Evolutionary conservation across 202 grass and related monocot species (phyloP), one percentile per base, ranked within the genome.

Genomic region (Eragrostis tef): DNA sequence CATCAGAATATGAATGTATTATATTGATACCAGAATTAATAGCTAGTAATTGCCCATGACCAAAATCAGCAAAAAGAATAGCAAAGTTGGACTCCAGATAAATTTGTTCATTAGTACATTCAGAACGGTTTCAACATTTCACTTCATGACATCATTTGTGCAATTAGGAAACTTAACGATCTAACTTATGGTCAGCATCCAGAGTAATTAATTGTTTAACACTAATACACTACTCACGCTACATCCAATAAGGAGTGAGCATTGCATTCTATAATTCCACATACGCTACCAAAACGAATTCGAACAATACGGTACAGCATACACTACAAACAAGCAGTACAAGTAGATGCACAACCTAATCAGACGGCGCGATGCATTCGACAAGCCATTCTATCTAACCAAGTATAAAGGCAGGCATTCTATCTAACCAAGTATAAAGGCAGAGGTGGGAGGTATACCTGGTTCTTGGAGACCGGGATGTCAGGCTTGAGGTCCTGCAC

Each of bases 401-500:
- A n/a, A n/a, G n/a, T n/a, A n/a, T n/a, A n/a, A n/a, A n/a, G n/a
- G n/a, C n/a, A n/a, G n/a, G n/a, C n/a, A n/a, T n/a, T n/a, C n/a
- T n/a, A n/a, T n/a, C n/a, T n/a, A 73, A 67, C 11, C 0, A 13
- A 82, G 4, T 34, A 31, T 2, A 31, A 31, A 3, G 29, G 29
- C 1, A 31, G 3, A 9, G 3, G 25, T 21, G 4, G 4, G 22
- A 70, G 0, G 25, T 5, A 31, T 86, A 94, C 94, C 94, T 90
- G 76, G 57, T 92, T 97, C 86, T 97, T 97, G 81, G 83, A 90
- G 77, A 83, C 34, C 66, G 76, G 89, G 20, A 86, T 77, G 56
- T 97, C 94, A 3, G 91, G 91, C 87, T 87, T 97, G 78, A 97
- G 94, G 53, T 97, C 94, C 83, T 97, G 94, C 83, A 97, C 81